Evolutionary conservation across 2,329 filamentous ascomycete species (phyloP), one percentile per base, ranked within the genome.

Genomic region (Penicillium sp.): DNA sequence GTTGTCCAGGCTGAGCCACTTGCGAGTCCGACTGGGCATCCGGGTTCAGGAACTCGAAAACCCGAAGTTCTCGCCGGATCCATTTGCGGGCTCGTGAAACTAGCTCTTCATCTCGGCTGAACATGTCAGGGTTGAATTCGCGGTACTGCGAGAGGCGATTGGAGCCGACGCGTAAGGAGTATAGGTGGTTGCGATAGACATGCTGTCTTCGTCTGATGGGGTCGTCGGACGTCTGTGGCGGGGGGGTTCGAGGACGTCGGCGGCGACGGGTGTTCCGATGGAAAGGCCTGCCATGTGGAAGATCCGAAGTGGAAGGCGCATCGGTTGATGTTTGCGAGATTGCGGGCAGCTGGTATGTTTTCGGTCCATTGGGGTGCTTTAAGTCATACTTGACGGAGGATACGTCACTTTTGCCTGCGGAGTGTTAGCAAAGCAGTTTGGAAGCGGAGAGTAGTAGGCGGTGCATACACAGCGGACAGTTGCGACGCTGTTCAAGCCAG

Each of bases 21-120:
- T 61, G 54, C 47, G 63, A 61, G 38, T 69, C 70, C 19, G 69
- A 67, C 13, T 68, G 67, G 5, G 64, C 52, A 8, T 69, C 73
- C 2, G 79, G 82, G 56, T 83, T 78, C 13, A 96, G 81, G 70
- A 93, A 95, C 17, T 85, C 84, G 69, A 97, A 97, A 19, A 96
- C 91, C 58, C 88, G 88, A 3, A 97, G 81, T 73, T 98, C 94
- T 48, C 94, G 86, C 0, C 93, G 86, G 55, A 97, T 86, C 86
- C 92, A 98, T 64, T 86, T 88, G 7, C 91, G 85, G 2, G 93
- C 93, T 41, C 91, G 89, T 0, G 90, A 90, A 19, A 92, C 84
- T 0, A 97, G 84, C 23, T 88, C 85, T 0, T 86, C 76, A 23
- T 92, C 90, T 1, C 76, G 77, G 61, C 83, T 81, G 72, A 97